A percentile compares a stretch with the other conserved stretches of the same genome.
phyloP scores from a whole-genome alignment of 1,284 basidiomycete species.

The Tilletiopsis washingtonensis region DNA sequence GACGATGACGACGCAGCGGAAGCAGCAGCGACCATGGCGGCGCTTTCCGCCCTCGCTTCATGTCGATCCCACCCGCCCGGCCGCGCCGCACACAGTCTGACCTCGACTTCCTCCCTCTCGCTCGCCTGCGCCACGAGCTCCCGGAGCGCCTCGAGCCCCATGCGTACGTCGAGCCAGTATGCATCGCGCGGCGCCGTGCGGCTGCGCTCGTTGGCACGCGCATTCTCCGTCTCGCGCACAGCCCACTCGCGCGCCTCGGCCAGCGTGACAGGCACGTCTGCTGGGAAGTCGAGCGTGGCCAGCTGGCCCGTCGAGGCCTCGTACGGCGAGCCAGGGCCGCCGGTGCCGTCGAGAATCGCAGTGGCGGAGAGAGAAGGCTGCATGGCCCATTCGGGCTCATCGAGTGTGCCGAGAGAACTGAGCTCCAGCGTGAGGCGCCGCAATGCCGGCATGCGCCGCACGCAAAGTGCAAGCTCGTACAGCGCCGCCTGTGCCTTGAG shows the following conservation, averaged over 20 bases:
- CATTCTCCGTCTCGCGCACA: not conserved
- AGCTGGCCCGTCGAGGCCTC: not conserved
- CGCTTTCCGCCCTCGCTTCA: not conserved
- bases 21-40: not conserved
- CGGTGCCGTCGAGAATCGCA: too few relatives aligned
- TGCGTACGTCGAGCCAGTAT: slow-evolving; percentile 3
- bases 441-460: not conserved
- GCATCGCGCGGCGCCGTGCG: slow-evolving; percentile 6
- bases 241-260: not conserved
- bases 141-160: slow-evolving; percentile 3
- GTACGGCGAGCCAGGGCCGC: too few relatives aligned
- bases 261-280: not conserved
- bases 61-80: slow-evolving; percentile 4
- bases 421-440: not conserved
- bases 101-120: not conserved
- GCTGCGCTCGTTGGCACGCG: not conserved
- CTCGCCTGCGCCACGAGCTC: slow-evolving; percentile 1
- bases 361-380: too few relatives aligned
- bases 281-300: not conserved
- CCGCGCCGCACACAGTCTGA: slow-evolving; percentile 2
- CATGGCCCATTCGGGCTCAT: not conserved
- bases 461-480: too few relatives aligned
- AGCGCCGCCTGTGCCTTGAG: too few relatives aligned
- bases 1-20: too few relatives aligned
- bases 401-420: not conserved